These are phyloP conservation scores for Eucalyptus marginata DNA, from an alignment of 345 rosid genomes.

Conservation along the genomic window DNA sequence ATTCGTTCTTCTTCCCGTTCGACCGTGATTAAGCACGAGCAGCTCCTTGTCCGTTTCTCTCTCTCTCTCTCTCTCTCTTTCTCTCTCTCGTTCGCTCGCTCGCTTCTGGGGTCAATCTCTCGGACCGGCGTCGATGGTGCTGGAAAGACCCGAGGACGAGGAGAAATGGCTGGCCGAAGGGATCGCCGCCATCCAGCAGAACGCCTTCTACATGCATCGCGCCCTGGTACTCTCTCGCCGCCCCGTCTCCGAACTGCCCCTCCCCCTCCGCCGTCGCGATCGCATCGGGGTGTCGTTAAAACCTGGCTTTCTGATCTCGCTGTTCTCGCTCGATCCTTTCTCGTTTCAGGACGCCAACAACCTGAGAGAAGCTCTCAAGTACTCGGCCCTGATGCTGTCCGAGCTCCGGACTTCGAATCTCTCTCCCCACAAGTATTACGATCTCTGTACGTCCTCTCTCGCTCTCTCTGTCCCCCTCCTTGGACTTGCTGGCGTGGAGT, in stretches of 20 bases:
- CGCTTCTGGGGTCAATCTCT: not conserved
- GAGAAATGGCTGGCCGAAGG: conserved; percentile 97
- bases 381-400: conserved; percentile 82
- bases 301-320: not conserved
- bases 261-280: too few species aligned
- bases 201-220: conserved; percentile 86
- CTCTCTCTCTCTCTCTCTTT: not conserved
- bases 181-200: conserved; percentile 84
- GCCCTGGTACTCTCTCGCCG: conserved; percentile 42
- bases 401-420: conserved; percentile 92
- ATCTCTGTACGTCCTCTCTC: conserved; percentile 42
- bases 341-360: conserved; percentile 57
- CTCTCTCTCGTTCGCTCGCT: not conserved
- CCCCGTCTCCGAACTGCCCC: not conserved
- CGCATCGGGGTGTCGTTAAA: not conserved
- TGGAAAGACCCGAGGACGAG: conserved; percentile 41
- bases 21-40: not conserved
- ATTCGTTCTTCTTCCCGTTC: not conserved
- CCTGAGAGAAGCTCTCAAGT: conserved; percentile 83
- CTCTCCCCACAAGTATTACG: conserved; percentile 86
- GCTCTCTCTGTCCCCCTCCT: not conserved
- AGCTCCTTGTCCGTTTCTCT: not conserved
- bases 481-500: not conserved
- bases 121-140: not conserved
- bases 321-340: not conserved